Evolutionary conservation across 2,329 filamentous ascomycete species (phyloP), one percentile per base, ranked within the genome.

Genomic region (Fusarium annulatum): DNA sequence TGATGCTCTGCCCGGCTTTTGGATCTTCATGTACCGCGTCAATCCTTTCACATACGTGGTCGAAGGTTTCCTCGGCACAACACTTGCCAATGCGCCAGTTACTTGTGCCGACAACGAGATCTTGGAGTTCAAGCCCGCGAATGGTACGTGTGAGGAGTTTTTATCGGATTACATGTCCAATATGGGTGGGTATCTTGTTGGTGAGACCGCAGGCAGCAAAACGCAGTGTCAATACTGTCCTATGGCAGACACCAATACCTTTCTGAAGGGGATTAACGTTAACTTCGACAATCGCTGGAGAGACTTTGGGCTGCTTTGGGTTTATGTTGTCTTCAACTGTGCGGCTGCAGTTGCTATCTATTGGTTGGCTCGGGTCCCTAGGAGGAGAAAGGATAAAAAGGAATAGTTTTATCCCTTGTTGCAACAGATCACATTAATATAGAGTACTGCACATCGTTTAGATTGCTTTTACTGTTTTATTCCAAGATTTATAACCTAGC

Each of bases 21-120:
- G 93, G 93, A 89, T 90, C 72, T 93, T 93, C 84, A 91, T 94
- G 88, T 94, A 94, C 80, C 88, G 91, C 42, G 84, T 93, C 64
- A 93, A 90, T 1, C 93, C 93, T 0, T 91, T 95, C 78, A 93
- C 92, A 0, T 96, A 96, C 79, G 83, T 94, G 3, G 87, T 94
- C 39, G 86, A 88, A 42, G 91, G 89, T 3, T 88, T 95, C 80
- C 81, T 94, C 2, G 86, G 89, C 0, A 88, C 88, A 2, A 89
- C 88, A 1, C 82, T 96, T 12, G 90, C 90, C 5, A 89, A 91
- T 67, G 88, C 88, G 0, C 52, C 78, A 0, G 65, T 68, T 0
- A 55, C 64, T 11, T 68, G 65, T 2, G 56, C 65, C 4, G 36
- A 36, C 4, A 68, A 62, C 2, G 65, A 68, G n/a, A 49, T 68